Evolutionary conservation across 495 filamentous ascomycete species (phyloP), one percentile per base, ranked within the genome.

Genomic region (Neurospora sp.): DNA sequence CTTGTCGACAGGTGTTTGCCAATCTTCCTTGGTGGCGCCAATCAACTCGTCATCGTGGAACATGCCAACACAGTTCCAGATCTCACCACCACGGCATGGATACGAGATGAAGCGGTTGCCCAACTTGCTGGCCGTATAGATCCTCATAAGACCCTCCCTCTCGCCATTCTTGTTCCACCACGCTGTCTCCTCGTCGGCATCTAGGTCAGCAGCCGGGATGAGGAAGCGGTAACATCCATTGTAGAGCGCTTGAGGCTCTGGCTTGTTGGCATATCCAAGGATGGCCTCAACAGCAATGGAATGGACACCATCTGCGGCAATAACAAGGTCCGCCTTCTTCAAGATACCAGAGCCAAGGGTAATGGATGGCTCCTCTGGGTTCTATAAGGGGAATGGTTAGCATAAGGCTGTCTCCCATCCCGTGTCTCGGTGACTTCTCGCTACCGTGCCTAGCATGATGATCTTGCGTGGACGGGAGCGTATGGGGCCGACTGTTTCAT

Each of bases 241-340:
- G 73, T 82, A 78, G 27, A 75, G 73, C 35, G 78, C 73, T 71
- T 80, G 75, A 38, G 77, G 68, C 69, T 79, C 44, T 22, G 73
- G 44, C 75, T 78, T 37, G 73, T 77, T 76, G 37, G 76, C 40
- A 8, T 69, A 37, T 41, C 78, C 77, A 16, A 83, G 69, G 20
- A 81, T 71, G 22, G 74, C 71, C 40, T 78, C 74, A 3, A 77
- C 75, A 5, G 78, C 75, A 12, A 76, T 70, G 9, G 83, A 80
- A 69, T 88, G 85, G 61, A 87, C 73, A 0, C 87, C 87, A 77
- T 87, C 86, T 7, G 86, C 86, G 20, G 80, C 80, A n/a, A 89
- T 73, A 61, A 87, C 78, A 8, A 89, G 69, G 73, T 88, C 86
- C 1, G 74, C 83, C 74, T 59, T 48, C 48, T 78, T 76, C 72